phyloP scores from a whole-genome alignment of 2,329 filamentous ascomycete genomes.

The Xenosphaeropsis pyriputrescens region DNA sequence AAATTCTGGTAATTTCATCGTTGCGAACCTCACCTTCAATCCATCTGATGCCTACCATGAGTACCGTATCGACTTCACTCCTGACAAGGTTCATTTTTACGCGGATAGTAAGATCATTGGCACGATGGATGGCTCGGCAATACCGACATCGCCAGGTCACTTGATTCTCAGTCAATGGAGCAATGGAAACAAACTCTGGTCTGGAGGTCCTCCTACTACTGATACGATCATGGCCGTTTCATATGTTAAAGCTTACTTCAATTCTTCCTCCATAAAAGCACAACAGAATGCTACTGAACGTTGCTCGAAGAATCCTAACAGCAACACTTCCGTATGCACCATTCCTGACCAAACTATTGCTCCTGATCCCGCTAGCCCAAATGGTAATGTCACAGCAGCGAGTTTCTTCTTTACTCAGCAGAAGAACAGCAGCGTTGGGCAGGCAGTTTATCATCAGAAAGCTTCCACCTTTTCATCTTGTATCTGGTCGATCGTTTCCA shows the following conservation, averaged over 20 bases:
- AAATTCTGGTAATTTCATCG: conserved; percentile 39
- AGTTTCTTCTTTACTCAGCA: conserved; percentile 34
- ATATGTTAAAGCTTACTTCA: conserved; percentile 71
- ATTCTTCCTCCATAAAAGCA: conserved; percentile 35
- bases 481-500: background rate
- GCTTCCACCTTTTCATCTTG: background rate
- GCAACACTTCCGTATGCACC: conserved; percentile 26
- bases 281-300: conserved; percentile 23
- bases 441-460: conserved; percentile 23
- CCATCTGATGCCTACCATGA: conserved; percentile 56
- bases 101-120: conserved; percentile 45
- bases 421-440: conserved; percentile 30
- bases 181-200: conserved; percentile 61
- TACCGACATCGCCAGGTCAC: conserved; percentile 47
- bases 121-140: conserved; percentile 36
- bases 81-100: conserved; percentile 49
- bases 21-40: conserved; percentile 47
- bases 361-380: conserved; percentile 10
- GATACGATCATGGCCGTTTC: conserved; percentile 50
- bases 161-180: conserved; percentile 66
- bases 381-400: conserved; percentile 16
- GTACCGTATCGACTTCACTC: conserved; percentile 64
- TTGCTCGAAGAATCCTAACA: conserved; percentile 23
- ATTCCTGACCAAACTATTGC: conserved; percentile 30
- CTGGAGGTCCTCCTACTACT: conserved; percentile 47